Evolutionary conservation across 768 basidiomycete genomes (phyloP).

Genomic region (Amanita muscaria): DNA sequence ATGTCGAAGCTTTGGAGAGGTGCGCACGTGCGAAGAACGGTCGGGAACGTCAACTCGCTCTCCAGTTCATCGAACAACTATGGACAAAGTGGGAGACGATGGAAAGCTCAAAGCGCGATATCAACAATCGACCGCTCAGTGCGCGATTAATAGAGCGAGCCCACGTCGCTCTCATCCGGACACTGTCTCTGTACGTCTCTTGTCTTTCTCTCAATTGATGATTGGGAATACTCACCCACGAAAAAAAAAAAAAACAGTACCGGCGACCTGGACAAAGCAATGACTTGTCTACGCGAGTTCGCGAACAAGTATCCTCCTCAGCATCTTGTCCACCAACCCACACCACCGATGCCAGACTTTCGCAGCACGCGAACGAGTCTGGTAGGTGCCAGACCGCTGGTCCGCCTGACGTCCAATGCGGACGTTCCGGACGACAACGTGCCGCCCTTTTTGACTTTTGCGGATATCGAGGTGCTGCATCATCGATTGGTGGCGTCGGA

Average conservation of each 20-base stretch:
- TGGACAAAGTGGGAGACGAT: slow-evolving; percentile 57
- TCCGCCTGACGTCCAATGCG: slow-evolving; percentile 52
- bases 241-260: no score
- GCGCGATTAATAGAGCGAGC: slow-evolving; percentile 58
- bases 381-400: slow-evolving; percentile 49
- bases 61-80: slow-evolving; percentile 46
- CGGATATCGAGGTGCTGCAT: slow-evolving; percentile 74
- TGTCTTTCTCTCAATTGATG: background rate
- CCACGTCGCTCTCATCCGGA: slow-evolving; percentile 59
- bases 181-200: slow-evolving; percentile 48
- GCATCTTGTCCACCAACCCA: slow-evolving; percentile 26
- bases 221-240: slow-evolving; percentile 3
- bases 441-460: slow-evolving; percentile 70
- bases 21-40: slow-evolving; percentile 39
- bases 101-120: slow-evolving; percentile 32
- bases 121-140: slow-evolving; percentile 21
- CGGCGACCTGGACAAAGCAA: slow-evolving; percentile 40
- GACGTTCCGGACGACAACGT: slow-evolving; percentile 70
- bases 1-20: slow-evolving; percentile 59
- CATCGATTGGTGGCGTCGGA: slow-evolving; percentile 45
- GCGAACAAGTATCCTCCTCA: slow-evolving; percentile 55
- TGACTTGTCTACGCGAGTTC: slow-evolving; percentile 54
- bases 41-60: slow-evolving; percentile 38
- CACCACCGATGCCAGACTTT: slow-evolving; percentile 30
- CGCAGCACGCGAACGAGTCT: slow-evolving; percentile 55